phyloP scores from a whole-genome alignment of 805 yeast species.

The Candida andamanensis region DNA sequence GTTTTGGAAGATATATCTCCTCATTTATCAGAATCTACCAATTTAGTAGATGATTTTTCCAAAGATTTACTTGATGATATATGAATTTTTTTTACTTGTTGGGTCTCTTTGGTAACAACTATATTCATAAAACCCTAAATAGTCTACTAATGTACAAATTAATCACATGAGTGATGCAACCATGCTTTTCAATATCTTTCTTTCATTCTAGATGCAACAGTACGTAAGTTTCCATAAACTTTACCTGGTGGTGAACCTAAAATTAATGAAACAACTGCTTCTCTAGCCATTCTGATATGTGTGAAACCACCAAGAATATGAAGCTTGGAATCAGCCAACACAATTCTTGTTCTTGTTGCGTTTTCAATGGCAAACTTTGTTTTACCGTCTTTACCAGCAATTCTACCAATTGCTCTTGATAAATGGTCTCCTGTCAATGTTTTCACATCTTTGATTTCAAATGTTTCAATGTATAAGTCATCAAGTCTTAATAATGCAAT shows the following conservation, averaged over 20 bases:
- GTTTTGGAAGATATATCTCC: constrained; percentile 59
- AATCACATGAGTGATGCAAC: constrained; percentile 3
- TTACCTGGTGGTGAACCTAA: constrained; percentile 98
- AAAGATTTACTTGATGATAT: constrained; percentile 27
- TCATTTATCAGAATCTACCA: constrained; percentile 45
- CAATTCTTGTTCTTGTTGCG: constrained; percentile 97
- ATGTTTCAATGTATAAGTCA: constrained; percentile 94
- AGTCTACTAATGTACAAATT: constrained; percentile 6
- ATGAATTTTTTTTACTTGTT: constrained; percentile 5
- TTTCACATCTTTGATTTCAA: constrained; percentile 95
- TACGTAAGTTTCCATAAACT: constrained; percentile 94
- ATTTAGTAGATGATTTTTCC: constrained; percentile 50
- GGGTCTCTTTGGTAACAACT: too few relatives aligned
- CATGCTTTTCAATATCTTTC: constrained; percentile 66
- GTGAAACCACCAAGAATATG: constrained; percentile 97
- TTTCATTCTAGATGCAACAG: constrained; percentile 94
- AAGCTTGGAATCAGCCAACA: constrained; percentile 92
- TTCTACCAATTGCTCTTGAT: constrained; percentile 98
- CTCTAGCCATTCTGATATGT: constrained; percentile 97
- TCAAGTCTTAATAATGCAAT: constrained; percentile 90
- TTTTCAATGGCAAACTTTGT: constrained; percentile 98
- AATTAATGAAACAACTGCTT: constrained; percentile 89
- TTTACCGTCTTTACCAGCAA: constrained; percentile 99
- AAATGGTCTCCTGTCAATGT: constrained; percentile 94
- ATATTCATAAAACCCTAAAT: too few relatives aligned